A percentile compares a stretch with the other conserved stretches of the same genome.
These are phyloP conservation scores for Lobosporangium transversale DNA, from an alignment of 192 early-diverging fungal genomes.

Conservation along the genomic window DNA sequence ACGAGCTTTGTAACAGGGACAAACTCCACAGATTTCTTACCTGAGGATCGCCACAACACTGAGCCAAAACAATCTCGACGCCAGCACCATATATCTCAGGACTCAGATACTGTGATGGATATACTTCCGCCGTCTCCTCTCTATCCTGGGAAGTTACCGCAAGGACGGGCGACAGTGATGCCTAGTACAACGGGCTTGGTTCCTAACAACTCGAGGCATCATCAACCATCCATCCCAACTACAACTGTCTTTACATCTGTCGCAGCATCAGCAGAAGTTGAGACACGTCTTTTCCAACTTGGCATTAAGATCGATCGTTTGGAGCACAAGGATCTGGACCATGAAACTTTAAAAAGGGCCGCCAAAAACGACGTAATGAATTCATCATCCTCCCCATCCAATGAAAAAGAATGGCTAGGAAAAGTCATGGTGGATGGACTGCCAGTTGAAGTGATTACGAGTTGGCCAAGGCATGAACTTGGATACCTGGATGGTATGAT, in stretches of 20 bases:
- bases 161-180: too few relatives aligned
- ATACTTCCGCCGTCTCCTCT: background rate
- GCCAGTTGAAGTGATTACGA: conserved; percentile 12
- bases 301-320: conserved; percentile 44
- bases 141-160: too few relatives aligned
- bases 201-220: background rate
- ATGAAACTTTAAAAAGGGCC: conserved; percentile 5
- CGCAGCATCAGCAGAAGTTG: background rate
- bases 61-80: background rate
- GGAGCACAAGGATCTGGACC: conserved; percentile 39
- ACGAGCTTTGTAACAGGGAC: conserved; percentile 15
- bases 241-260: background rate
- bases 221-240: background rate
- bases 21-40: conserved; percentile 22
- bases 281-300: conserved; percentile 50
- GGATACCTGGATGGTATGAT: conserved; percentile 45
- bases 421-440: conserved; percentile 43
- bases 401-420: conserved; percentile 37
- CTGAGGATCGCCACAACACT: conserved; percentile 3
- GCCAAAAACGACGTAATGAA: conserved; percentile 8
- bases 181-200: background rate
- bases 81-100: background rate
- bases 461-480: conserved; percentile 36
- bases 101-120: background rate
- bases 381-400: background rate